phyloP scores from a whole-genome alignment of 768 basidiomycete species.

The Suillus subaureus region DNA sequence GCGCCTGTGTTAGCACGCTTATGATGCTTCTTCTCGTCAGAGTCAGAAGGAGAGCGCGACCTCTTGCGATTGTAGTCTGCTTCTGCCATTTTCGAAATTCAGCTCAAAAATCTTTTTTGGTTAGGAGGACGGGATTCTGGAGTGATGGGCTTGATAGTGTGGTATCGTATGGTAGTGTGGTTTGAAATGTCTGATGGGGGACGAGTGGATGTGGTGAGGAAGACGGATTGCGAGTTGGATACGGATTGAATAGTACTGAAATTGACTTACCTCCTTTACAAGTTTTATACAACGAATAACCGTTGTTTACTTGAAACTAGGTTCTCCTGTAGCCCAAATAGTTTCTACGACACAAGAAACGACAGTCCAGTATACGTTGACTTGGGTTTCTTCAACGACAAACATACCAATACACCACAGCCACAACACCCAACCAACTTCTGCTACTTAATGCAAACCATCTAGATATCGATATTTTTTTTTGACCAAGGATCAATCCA shows the following conservation, averaged over 20 bases:
- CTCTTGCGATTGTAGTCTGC: slow-evolving; percentile 83
- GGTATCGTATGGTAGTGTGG: slow-evolving; percentile 36
- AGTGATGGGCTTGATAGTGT: slow-evolving; percentile 50
- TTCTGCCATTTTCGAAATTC: slow-evolving; percentile 79
- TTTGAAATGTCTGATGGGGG: slow-evolving; percentile 56
- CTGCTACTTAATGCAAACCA: not conserved
- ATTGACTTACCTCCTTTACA: slow-evolving; percentile 36
- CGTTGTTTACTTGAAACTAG: not conserved
- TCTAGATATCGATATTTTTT: not conserved
- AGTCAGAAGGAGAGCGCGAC: slow-evolving; percentile 84
- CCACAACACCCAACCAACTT: slow-evolving; percentile 1
- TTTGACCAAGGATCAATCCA: slow-evolving; percentile 83
- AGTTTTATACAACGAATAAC: not conserved
- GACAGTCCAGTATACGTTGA: not conserved
- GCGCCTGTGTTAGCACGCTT: slow-evolving; percentile 86
- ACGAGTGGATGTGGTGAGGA: slow-evolving; percentile 56
- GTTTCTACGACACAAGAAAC: slow-evolving; percentile 1
- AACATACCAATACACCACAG: slow-evolving; percentile 8
- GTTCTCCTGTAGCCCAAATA: not conserved
- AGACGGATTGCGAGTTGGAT: slow-evolving; percentile 60
- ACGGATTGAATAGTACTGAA: slow-evolving; percentile 33
- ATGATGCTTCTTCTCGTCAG: slow-evolving; percentile 75
- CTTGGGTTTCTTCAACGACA: slow-evolving; percentile 7
- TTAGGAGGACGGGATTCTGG: slow-evolving; percentile 37
- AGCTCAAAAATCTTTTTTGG: slow-evolving; percentile 41